These are phyloP conservation scores for Beauveria sp. DNA, from an alignment of 2,329 filamentous ascomycete genomes.

Conservation along the genomic window DNA sequence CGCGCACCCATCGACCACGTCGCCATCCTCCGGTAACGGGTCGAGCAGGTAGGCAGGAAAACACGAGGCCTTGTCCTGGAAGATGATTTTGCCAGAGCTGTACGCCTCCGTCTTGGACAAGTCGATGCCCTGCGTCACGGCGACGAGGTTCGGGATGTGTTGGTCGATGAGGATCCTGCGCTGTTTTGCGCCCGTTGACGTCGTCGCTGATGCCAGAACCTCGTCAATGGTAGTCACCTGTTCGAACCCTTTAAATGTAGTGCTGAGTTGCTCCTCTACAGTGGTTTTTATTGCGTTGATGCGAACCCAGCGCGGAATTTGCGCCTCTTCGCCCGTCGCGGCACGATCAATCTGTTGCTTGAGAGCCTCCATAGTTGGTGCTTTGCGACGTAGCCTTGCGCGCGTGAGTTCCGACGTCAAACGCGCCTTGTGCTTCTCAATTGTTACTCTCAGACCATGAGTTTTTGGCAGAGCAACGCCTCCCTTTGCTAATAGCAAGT, in stretches of 20 bases:
- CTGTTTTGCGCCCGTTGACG: constrained; percentile 18
- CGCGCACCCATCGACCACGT: constrained; percentile 86
- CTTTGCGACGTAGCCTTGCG: constrained; percentile 63
- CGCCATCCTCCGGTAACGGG: constrained; percentile 56
- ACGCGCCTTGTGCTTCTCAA: constrained; percentile 76
- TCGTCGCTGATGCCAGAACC: constrained; percentile 33
- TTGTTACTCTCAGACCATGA: constrained; percentile 67
- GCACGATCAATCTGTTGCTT: constrained; percentile 47
- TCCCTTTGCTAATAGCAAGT: constrained; percentile 71
- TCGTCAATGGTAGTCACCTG: constrained; percentile 48
- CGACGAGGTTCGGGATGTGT: constrained; percentile 77
- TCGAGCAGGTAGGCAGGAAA: constrained; percentile 88
- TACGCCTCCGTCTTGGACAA: constrained; percentile 70
- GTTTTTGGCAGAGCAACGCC: constrained; percentile 74
- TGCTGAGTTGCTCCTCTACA: constrained; percentile 62
- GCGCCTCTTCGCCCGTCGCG: constrained; percentile 41
- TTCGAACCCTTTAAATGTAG: constrained; percentile 61
- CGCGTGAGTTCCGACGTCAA: constrained; percentile 77
- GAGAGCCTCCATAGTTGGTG: constrained; percentile 60
- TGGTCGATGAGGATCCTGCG: constrained; percentile 64
- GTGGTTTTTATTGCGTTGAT: constrained; percentile 72
- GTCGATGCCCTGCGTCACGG: constrained; percentile 64
- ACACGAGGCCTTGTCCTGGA: constrained; percentile 96
- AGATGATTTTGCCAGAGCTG: constrained; percentile 66
- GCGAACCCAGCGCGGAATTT: constrained; percentile 84